Percentiles rank a stretch among this genome's conserved stretches.
These are phyloP conservation scores for Phyllostachys edulis DNA, from an alignment of 176 grass and related monocot species.

Conservation along the genomic window DNA sequence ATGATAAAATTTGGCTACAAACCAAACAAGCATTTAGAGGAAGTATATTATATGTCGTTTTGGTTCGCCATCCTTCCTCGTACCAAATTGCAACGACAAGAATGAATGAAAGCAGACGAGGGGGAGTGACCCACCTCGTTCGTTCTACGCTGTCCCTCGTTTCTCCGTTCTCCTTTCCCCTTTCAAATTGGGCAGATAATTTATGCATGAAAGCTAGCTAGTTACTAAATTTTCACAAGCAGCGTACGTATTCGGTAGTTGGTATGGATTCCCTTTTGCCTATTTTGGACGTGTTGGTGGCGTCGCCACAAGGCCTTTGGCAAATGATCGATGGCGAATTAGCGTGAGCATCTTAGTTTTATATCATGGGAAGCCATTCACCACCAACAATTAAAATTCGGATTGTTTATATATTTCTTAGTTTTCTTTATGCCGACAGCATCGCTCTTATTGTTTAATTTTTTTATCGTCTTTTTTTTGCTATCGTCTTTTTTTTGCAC, in stretches of 20 bases:
- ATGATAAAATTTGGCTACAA: no score
- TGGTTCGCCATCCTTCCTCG: background rate
- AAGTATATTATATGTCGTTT: no score
- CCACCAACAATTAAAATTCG: background rate
- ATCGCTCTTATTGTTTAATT: background rate
- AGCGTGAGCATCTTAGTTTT: background rate
- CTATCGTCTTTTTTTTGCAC: no score
- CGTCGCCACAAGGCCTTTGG: background rate
- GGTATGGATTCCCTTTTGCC: background rate
- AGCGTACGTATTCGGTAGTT: background rate
- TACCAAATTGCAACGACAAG: background rate
- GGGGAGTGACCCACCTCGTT: no score
- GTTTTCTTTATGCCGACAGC: background rate
- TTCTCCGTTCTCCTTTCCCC: background rate
- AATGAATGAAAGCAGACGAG: background rate
- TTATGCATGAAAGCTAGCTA: background rate
- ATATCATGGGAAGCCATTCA: background rate
- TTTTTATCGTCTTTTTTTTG: no score
- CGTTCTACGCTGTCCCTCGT: no score
- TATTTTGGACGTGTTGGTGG: background rate
- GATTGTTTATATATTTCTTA: background rate
- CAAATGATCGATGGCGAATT: no score
- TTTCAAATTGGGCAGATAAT: background rate
- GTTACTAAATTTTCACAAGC: background rate
- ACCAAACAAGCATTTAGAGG: no score